Percentiles rank a stretch among this genome's conserved stretches.
These are phyloP conservation scores for Gliomastix tumulicola DNA, from an alignment of 2,329 filamentous ascomycete species.

Conservation along the genomic window DNA sequence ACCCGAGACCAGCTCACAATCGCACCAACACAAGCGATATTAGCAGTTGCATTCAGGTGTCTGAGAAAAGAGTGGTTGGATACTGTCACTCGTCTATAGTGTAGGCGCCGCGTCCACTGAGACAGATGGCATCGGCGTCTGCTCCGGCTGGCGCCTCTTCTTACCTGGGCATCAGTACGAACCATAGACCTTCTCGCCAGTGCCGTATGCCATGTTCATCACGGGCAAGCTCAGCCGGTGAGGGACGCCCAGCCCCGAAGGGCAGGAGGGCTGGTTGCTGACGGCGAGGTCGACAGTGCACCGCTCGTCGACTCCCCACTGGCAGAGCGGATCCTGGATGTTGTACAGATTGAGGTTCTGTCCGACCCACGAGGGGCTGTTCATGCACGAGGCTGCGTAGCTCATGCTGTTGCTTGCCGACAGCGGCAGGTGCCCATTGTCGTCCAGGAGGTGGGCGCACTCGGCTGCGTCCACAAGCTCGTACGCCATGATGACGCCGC, in stretches of 20 bases:
- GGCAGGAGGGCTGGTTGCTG: conserved; percentile 45
- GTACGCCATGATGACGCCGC: conserved; percentile 43
- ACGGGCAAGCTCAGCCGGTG: conserved; percentile 29
- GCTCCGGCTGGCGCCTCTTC: too few species aligned
- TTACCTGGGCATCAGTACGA: too few species aligned
- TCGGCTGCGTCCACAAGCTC: conserved; percentile 37
- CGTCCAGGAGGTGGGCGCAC: conserved; percentile 44
- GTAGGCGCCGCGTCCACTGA: too few species aligned
- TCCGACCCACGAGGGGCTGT: conserved; percentile 38
- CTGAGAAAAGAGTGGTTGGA: too few species aligned
- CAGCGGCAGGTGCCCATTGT: conserved; percentile 43
- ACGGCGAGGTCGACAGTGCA: conserved; percentile 39
- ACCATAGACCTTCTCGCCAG: conserved; percentile 28
- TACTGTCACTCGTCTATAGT: too few species aligned
- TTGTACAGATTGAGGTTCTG: conserved; percentile 47
- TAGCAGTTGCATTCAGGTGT: too few species aligned
- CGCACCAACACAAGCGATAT: too few species aligned
- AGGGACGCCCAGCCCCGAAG: conserved; percentile 30
- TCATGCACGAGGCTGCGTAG: conserved; percentile 40
- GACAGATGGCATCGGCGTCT: too few species aligned
- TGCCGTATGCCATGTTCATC: conserved; percentile 44
- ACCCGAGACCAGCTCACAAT: too few species aligned
- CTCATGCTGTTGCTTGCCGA: conserved; percentile 51
- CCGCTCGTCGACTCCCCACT: conserved; percentile 41
- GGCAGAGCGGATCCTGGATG: conserved; percentile 42